phyloP scores from a whole-genome alignment of 2,329 filamentous ascomycete genomes.

The Aspergillus melleus region DNA sequence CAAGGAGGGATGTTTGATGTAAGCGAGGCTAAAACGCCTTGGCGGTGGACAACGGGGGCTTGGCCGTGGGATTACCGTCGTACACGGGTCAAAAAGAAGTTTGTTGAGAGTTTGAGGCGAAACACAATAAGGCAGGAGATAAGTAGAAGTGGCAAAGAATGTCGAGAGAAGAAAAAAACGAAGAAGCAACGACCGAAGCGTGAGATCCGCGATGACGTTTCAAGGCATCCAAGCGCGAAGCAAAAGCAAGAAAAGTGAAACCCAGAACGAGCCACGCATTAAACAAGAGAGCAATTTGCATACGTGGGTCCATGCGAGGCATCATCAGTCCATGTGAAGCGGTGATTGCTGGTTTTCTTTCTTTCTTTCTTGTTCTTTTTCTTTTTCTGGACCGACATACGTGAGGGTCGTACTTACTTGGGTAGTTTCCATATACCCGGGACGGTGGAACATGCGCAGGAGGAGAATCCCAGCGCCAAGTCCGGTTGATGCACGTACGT shows the following conservation, averaged over 20 bases:
- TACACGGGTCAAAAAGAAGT: not conserved
- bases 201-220: not conserved
- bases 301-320: not conserved
- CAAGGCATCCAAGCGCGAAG: not conserved
- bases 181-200: not conserved
- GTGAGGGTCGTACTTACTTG: too few species aligned
- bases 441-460: not conserved
- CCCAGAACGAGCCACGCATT: not conserved
- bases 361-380: too few species aligned
- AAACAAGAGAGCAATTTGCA: not conserved
- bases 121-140: not conserved
- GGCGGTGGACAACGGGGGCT: not conserved
- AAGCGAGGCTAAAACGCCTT: conserved; percentile 14
- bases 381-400: too few species aligned
- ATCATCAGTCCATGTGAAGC: not conserved
- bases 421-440: not conserved
- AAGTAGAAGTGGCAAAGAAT: not conserved
- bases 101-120: not conserved
- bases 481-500: not conserved
- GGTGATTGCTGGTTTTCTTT: not conserved
- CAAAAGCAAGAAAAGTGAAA: not conserved
- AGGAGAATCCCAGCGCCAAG: not conserved
- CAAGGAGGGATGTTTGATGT: conserved; percentile 52
- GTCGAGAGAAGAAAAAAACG: not conserved
- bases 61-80: not conserved